Evolutionary conservation across 2,329 filamentous ascomycete species (phyloP).

Genomic region (Fusarium verrucosum): DNA sequence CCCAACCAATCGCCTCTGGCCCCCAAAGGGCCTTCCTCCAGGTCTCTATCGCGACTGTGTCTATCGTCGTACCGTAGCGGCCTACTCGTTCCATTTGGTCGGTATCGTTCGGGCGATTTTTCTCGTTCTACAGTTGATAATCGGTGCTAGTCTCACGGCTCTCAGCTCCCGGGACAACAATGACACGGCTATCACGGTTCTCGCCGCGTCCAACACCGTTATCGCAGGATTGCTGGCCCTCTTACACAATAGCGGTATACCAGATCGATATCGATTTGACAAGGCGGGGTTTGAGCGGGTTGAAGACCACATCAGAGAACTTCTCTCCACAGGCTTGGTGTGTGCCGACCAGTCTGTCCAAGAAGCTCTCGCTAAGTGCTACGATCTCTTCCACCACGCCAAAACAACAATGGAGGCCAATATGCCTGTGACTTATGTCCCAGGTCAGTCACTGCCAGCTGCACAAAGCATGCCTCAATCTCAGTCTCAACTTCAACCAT

Average conservation of each 20-base stretch:
- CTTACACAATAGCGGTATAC: conserved; percentile 63
- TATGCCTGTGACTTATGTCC: conserved; percentile 55
- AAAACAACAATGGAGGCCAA: conserved; percentile 60
- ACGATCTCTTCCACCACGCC: conserved; percentile 56
- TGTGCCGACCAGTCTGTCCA: conserved; percentile 54
- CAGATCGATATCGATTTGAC: conserved; percentile 61
- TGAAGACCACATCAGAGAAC: conserved; percentile 60
- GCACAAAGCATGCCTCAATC: not conserved
- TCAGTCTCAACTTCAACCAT: not conserved
- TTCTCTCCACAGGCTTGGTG: conserved; percentile 60
- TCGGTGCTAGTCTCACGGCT: conserved; percentile 60
- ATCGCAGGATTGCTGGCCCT: conserved; percentile 61
- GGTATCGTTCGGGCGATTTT: conserved; percentile 56
- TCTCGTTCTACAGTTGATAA: conserved; percentile 59
- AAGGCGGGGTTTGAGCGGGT: conserved; percentile 60
- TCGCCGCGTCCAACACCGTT: conserved; percentile 61
- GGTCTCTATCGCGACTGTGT: conserved; percentile 62
- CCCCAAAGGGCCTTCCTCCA: conserved; percentile 57
- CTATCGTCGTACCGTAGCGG: conserved; percentile 55
- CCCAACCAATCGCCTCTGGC: conserved; percentile 56
- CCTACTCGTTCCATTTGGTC: conserved; percentile 56
- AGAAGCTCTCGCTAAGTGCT: conserved; percentile 59
- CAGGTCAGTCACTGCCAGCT: conserved; percentile 23
- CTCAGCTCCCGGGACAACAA: conserved; percentile 55
- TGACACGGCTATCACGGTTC: conserved; percentile 56